phyloP scores from a whole-genome alignment of 148 eudicot species.

The Camellia japonica region DNA sequence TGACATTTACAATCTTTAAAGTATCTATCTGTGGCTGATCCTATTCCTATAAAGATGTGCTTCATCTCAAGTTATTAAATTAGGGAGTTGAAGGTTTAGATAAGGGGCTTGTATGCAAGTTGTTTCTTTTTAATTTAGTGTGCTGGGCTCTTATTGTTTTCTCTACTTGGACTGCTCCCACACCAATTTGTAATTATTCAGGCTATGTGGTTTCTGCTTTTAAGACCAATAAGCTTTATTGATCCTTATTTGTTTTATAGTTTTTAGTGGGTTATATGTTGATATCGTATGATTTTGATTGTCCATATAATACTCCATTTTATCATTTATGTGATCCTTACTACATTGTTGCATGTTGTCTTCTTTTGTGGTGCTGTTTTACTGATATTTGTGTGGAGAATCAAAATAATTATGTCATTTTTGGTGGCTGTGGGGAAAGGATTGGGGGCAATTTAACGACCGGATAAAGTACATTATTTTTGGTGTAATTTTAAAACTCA shows the following conservation, averaged over 20 bases:
- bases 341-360: neutral
- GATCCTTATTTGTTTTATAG: neutral
- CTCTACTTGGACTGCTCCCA: neutral
- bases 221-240: neutral
- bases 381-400: neutral
- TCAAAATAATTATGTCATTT: neutral
- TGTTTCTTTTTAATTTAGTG: neutral
- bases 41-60: neutral
- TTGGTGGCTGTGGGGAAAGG: neutral
- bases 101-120: neutral
- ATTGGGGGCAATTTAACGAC: neutral
- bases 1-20: neutral
- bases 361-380: conserved; percentile 2
- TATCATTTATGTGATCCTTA: neutral
- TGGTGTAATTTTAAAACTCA: neutral
- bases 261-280: neutral
- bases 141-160: neutral
- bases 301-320: neutral
- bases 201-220: neutral
- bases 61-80: neutral
- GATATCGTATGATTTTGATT: neutral
- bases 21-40: neutral
- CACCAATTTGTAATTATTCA: no score
- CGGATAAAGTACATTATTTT: neutral
- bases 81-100: neutral